Evolutionary conservation across 306 rosid genomes (phyloP).

Genomic region (Cicer pinnatifidum): DNA sequence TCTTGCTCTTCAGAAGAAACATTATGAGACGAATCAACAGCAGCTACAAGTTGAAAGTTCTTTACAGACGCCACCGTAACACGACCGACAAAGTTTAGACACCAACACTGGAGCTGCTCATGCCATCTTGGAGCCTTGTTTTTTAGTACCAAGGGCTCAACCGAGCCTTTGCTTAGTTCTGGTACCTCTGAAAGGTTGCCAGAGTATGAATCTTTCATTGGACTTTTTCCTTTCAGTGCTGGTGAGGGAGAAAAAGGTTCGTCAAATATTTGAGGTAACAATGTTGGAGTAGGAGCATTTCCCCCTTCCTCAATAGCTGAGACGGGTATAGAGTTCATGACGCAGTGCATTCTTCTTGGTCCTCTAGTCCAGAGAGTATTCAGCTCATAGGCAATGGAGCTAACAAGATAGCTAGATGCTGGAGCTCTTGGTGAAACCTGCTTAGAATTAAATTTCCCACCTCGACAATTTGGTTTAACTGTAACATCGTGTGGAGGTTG

Average conservation of each 20-base stretch:
- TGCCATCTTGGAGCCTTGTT: constrained; percentile 88
- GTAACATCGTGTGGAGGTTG: constrained; percentile 50
- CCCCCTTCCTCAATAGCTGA: constrained; percentile 73
- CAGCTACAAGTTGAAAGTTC: constrained; percentile 78
- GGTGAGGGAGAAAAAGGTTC: constrained; percentile 49
- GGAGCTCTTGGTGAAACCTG: constrained; percentile 66
- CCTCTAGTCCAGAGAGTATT: constrained; percentile 72
- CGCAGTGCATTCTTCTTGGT: constrained; percentile 77
- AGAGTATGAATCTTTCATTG: constrained; percentile 44
- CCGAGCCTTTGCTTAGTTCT: constrained; percentile 38
- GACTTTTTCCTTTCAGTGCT: constrained; percentile 52
- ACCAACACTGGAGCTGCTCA: constrained; percentile 87
- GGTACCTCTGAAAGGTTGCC: constrained; percentile 41
- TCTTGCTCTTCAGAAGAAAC: constrained; percentile 66
- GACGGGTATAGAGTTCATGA: constrained; percentile 63
- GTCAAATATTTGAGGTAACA: constrained; percentile 43
- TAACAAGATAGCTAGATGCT: constrained; percentile 54
- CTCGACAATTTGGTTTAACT: constrained; percentile 42
- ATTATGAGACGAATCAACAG: constrained; percentile 61
- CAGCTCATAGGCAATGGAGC: constrained; percentile 58
- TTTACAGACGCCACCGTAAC: constrained; percentile 89
- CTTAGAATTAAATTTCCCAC: constrained; percentile 56
- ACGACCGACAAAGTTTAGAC: constrained; percentile 81
- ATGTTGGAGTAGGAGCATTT: constrained; percentile 58
- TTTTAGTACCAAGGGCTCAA: constrained; percentile 60